phyloP scores from a whole-genome alignment of 305 asterid species.

The Fraxinus dipetala region DNA sequence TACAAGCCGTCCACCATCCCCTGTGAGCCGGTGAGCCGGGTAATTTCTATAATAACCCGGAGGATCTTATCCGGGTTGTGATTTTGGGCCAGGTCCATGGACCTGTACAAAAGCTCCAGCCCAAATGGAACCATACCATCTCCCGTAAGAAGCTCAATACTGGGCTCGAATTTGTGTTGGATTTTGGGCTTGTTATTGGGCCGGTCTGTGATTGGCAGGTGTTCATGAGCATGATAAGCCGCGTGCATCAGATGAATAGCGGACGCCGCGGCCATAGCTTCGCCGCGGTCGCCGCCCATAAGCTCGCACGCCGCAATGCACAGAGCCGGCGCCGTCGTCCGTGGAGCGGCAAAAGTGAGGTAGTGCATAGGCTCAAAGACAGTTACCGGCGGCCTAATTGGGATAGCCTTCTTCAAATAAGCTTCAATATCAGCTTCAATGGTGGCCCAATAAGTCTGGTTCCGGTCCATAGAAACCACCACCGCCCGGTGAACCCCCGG shows the following conservation, averaged over 20 bases:
- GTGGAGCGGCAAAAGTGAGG: slow-evolving; percentile 55
- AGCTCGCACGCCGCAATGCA: slow-evolving; percentile 72
- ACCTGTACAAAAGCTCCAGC: slow-evolving; percentile 45
- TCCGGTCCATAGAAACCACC: slow-evolving; percentile 21
- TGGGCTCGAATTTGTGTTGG: slow-evolving; percentile 45
- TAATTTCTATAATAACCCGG: slow-evolving; percentile 44
- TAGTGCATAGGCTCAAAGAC: slow-evolving; percentile 71
- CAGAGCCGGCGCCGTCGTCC: slow-evolving; percentile 50
- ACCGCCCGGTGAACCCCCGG: background rate
- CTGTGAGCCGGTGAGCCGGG: slow-evolving; percentile 44
- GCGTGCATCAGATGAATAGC: slow-evolving; percentile 65
- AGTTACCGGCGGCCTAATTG: slow-evolving; percentile 42
- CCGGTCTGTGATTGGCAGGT: slow-evolving; percentile 47
- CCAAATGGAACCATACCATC: slow-evolving; percentile 62
- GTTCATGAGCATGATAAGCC: slow-evolving; percentile 44
- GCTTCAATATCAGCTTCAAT: slow-evolving; percentile 45
- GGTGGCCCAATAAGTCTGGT: slow-evolving; percentile 42
- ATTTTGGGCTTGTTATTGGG: slow-evolving; percentile 17
- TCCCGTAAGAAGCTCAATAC: slow-evolving; percentile 59
- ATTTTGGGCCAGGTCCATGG: slow-evolving; percentile 24
- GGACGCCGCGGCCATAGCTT: slow-evolving; percentile 52
- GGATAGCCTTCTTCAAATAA: slow-evolving; percentile 46
- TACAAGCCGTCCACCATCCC: slow-evolving; percentile 51
- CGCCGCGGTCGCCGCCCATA: slow-evolving; percentile 44
- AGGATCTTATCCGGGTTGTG: slow-evolving; percentile 32